phyloP scores from a whole-genome alignment of 331 rosid genomes.

The Spiraea crenata region DNA sequence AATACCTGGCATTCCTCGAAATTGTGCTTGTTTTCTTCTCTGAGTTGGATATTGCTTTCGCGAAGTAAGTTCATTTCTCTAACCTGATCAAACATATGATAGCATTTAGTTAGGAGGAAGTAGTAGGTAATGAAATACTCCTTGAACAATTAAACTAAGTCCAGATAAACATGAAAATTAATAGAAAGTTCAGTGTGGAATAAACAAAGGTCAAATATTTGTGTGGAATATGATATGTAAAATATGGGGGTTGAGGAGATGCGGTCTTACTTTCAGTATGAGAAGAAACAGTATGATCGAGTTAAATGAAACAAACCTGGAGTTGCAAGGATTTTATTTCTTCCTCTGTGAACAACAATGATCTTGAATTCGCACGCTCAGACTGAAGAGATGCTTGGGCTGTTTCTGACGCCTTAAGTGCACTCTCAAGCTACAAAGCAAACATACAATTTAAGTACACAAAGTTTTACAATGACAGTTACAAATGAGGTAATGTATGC shows the following conservation, averaged over 20 bases:
- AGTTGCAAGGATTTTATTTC: conserved; percentile 88
- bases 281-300: neutral
- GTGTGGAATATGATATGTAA: neutral
- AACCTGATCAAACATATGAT: conserved; percentile 46
- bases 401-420: conserved; percentile 72
- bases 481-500: neutral
- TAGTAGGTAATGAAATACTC: neutral
- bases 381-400: conserved; percentile 72
- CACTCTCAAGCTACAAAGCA: conserved; percentile 69
- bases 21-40: conserved; percentile 98
- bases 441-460: conserved; percentile 6
- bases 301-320: conserved; percentile 54
- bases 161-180: neutral
- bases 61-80: conserved; percentile 93
- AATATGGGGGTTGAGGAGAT: no score
- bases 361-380: conserved; percentile 72
- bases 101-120: neutral
- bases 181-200: neutral
- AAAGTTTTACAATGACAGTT: conserved; percentile 8
- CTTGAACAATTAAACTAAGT: neutral
- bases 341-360: conserved; percentile 73
- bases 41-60: conserved; percentile 91
- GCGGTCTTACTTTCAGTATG: neutral
- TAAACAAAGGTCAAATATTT: neutral
- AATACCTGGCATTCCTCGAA: conserved; percentile 94